These are phyloP conservation scores for Penicillium desertorum DNA, from an alignment of 495 filamentous ascomycete species.

Conservation along the genomic window DNA sequence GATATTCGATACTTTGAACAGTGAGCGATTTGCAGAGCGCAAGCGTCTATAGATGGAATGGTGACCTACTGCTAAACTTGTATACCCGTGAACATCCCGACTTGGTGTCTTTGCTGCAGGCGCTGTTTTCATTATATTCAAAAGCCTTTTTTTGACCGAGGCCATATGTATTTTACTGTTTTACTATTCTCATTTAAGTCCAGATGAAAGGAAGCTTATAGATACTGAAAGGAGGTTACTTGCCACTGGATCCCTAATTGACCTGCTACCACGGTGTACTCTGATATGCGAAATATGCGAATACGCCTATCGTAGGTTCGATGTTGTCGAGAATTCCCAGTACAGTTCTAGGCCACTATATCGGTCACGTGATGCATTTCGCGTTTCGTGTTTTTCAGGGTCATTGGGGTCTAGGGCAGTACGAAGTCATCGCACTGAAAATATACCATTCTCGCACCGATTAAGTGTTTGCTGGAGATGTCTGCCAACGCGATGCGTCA, in stretches of 20 bases:
- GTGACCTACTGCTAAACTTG: constrained; percentile 19
- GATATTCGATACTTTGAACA: constrained; percentile 35
- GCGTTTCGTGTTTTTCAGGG: neutral
- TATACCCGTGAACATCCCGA: constrained; percentile 20
- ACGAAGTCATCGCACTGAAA: neutral
- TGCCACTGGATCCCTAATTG: neutral
- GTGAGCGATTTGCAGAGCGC: constrained; percentile 33
- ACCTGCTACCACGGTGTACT: neutral
- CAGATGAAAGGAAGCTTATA: constrained; percentile 9
- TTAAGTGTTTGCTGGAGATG: constrained; percentile 13
- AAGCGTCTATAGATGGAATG: constrained; percentile 27
- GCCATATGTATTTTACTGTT: constrained; percentile 28
- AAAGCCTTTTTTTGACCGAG: constrained; percentile 8
- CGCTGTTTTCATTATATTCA: constrained; percentile 9
- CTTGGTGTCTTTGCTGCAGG: constrained; percentile 25
- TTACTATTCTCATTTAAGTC: constrained; percentile 15
- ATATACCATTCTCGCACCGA: neutral
- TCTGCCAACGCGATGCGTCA: neutral
- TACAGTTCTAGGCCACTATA: neutral
- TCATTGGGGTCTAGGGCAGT: neutral
- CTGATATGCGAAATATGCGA: neutral
- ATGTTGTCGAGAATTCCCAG: neutral
- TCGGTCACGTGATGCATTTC: constrained; percentile 14
- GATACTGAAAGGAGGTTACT: neutral
- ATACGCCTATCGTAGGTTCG: neutral